Percentiles rank a stretch among this genome's conserved stretches.
These are phyloP conservation scores for Aquilaria yunnanensis DNA, from an alignment of 345 rosid species.

Conservation along the genomic window DNA sequence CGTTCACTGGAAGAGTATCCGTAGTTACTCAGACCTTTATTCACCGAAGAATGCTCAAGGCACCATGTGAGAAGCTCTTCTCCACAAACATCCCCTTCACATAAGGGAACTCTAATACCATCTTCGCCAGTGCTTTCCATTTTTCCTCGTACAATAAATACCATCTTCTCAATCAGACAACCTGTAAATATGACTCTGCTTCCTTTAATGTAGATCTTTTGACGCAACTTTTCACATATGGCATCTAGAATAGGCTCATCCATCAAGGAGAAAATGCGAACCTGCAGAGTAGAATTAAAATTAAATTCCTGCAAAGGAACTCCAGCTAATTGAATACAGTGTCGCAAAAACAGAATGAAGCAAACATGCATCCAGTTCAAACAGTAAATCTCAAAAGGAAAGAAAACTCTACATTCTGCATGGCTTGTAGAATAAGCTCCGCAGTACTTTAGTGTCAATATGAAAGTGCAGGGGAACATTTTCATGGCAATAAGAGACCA, in stretches of 20 bases:
- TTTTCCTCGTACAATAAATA: constrained; percentile 82
- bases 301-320: neutral
- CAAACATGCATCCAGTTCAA: neutral
- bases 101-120: constrained; percentile 31
- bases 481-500: neutral
- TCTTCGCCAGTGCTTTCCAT: constrained; percentile 66
- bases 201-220: constrained; percentile 57
- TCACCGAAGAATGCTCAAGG: constrained; percentile 67
- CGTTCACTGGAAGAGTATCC: neutral
- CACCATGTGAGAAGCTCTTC: constrained; percentile 94
- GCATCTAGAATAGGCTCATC: constrained; percentile 65
- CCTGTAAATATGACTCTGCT: constrained; percentile 51
- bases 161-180: constrained; percentile 70
- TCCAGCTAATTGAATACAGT: neutral
- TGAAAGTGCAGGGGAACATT: too few species aligned
- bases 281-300: constrained; percentile 32
- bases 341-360: neutral
- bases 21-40: constrained; percentile 33
- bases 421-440: too few species aligned
- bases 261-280: constrained; percentile 65
- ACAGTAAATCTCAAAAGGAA: too few species aligned
- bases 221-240: constrained; percentile 68
- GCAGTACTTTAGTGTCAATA: too few species aligned
- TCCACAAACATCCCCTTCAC: constrained; percentile 75
- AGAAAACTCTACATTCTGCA: too few species aligned